Percentiles rank a stretch among this genome's conserved stretches.
These are phyloP conservation scores for Zygotorulaspora mrakii DNA, from an alignment of 1,139 yeast genomes.

Conservation along the genomic window DNA sequence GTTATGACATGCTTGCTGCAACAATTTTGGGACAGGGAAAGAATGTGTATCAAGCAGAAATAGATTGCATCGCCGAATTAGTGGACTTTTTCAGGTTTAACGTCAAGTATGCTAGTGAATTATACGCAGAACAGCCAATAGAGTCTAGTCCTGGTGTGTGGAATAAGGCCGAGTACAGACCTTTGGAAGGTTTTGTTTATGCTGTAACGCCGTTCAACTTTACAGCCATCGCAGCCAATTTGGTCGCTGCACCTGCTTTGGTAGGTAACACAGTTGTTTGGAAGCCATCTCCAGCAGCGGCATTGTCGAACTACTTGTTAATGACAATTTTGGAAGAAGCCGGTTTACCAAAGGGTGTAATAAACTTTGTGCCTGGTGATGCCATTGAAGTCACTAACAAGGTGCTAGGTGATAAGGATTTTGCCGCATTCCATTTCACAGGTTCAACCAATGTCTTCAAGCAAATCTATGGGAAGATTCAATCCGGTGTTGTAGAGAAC, in stretches of 20 bases:
- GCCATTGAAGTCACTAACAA: conserved; percentile 70
- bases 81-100: conserved; percentile 88
- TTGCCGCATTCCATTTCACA: conserved; percentile 88
- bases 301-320: conserved; percentile 79
- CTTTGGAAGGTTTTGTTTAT: conserved; percentile 93
- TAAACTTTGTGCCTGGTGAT: conserved; percentile 91
- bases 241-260: conserved; percentile 93
- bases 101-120: conserved; percentile 82
- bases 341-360: conserved; percentile 93
- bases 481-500: conserved; percentile 64
- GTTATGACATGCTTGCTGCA: conserved; percentile 93
- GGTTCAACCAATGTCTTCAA: conserved; percentile 94
- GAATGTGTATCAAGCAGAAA: conserved; percentile 98
- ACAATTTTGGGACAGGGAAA: conserved; percentile 98
- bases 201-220: conserved; percentile 98
- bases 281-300: conserved; percentile 94
- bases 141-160: conserved; percentile 84
- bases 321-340: conserved; percentile 85
- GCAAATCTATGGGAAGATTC: conserved; percentile 70
- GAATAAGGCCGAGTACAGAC: conserved; percentile 96
- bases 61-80: conserved; percentile 86
- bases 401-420: conserved; percentile 62
- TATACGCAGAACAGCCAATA: conserved; percentile 77
- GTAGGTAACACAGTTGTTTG: conserved; percentile 97
- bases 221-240: conserved; percentile 94